phyloP scores from a whole-genome alignment of 257 asterid species.

The Nicotiana paniculata region DNA sequence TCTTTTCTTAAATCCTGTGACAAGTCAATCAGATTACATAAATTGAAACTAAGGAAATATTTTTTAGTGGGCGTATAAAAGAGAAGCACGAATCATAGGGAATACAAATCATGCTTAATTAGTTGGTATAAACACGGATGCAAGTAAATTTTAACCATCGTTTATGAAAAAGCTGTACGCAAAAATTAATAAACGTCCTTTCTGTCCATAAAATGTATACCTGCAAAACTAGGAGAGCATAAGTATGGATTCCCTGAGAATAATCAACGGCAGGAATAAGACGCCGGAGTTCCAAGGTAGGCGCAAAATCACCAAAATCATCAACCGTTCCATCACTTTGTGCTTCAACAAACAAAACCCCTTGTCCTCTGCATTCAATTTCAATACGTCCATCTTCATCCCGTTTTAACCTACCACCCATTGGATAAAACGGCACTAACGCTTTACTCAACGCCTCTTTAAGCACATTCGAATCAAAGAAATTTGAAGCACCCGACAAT shows the following conservation, averaged over 20 bases:
- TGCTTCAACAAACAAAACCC: constrained; percentile 45
- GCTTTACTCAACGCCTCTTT: constrained; percentile 40
- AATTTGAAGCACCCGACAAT: constrained; percentile 4
- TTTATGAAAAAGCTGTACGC: too few species aligned
- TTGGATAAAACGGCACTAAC: constrained; percentile 40
- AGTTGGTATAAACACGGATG: too few species aligned
- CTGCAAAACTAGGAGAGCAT: constrained; percentile 75
- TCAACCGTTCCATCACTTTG: constrained; percentile 34
- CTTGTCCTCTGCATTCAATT: constrained; percentile 46
- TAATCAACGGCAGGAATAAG: constrained; percentile 46
- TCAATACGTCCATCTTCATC: constrained; percentile 49
- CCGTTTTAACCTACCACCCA: constrained; percentile 51
- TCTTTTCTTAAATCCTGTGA: too few species aligned
- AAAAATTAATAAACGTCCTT: too few species aligned
- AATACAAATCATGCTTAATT: too few species aligned
- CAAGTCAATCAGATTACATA: too few species aligned
- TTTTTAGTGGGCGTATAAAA: too few species aligned
- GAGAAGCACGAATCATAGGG: too few species aligned
- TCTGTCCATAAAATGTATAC: constrained; percentile 8
- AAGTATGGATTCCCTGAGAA: constrained; percentile 40
- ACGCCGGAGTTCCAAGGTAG: constrained; percentile 30
- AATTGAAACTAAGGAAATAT: too few species aligned
- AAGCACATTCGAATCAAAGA: constrained; percentile 9
- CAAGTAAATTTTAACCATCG: too few species aligned
- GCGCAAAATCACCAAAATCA: constrained; percentile 50